phyloP scores from a whole-genome alignment of 495 filamentous ascomycete genomes.

The Tetracladium marchalianum region DNA sequence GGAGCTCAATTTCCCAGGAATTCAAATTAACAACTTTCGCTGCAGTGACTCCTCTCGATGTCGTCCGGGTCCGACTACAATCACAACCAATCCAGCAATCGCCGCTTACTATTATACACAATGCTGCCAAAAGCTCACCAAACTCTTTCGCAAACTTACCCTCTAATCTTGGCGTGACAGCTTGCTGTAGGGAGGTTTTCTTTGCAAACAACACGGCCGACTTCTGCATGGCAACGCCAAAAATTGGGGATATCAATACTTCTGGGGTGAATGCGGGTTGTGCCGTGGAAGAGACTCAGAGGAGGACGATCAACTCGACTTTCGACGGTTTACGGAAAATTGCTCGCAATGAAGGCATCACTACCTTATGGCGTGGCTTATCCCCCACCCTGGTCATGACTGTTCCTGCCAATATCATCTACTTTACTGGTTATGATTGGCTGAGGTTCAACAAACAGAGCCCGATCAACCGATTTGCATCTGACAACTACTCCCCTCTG shows the following conservation, averaged over 20 bases:
- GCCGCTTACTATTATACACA: conserved; percentile 11
- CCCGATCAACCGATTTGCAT: conserved; percentile 50
- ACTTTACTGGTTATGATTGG: conserved; percentile 98
- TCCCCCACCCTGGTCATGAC: conserved; percentile 91
- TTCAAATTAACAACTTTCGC: conserved; percentile 12
- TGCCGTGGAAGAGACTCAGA: conserved; percentile 75
- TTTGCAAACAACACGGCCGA: conserved; percentile 82
- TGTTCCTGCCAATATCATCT: conserved; percentile 92
- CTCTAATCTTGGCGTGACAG: conserved; percentile 75
- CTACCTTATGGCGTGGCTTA: conserved; percentile 85
- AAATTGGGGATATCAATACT: conserved; percentile 20
- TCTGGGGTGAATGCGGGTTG: conserved; percentile 46
- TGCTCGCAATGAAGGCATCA: conserved; percentile 82
- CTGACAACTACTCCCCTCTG: conserved; percentile 66
- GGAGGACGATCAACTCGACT: conserved; percentile 78
- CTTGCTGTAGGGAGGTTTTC: conserved; percentile 95
- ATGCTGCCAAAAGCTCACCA: conserved; percentile 20
- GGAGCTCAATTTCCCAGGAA: conserved; percentile 8
- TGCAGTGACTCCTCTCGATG: conserved; percentile 88
- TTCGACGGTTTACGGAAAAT: conserved; percentile 91
- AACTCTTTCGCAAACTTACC: conserved; percentile 22
- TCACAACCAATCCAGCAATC: conserved; percentile 47
- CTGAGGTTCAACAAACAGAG: conserved; percentile 60
- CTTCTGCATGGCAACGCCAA: conserved; percentile 60
- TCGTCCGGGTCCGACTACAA: conserved; percentile 90